Percentiles rank a stretch among this genome's conserved stretches.
Conservation (phyloP, 306 rosid genomes). For the Vigna unguiculata region DNA sequence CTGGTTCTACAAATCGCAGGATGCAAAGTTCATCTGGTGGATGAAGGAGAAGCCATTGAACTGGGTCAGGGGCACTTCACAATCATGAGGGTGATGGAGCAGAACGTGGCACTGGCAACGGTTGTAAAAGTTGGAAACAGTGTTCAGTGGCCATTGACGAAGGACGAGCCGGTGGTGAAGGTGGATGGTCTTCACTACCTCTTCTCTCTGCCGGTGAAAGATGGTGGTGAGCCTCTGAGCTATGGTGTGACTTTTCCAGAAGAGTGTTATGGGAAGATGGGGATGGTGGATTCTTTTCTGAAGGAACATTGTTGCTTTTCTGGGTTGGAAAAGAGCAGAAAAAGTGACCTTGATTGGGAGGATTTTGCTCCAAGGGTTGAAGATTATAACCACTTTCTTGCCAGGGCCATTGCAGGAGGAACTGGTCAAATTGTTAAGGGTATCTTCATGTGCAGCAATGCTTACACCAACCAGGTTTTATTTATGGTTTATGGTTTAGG, state of each 20-base stretch:
- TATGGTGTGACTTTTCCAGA: conserved; percentile 82
- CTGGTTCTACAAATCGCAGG: conserved; percentile 64
- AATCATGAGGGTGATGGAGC: conserved; percentile 61
- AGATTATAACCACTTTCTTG: conserved; percentile 78
- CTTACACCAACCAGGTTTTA: conserved; percentile 90
- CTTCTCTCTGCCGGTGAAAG: conserved; percentile 76
- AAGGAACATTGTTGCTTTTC: conserved; percentile 76
- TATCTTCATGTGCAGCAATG: conserved; percentile 84
- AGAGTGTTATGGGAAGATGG: conserved; percentile 51
- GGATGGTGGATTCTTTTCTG: conserved; percentile 66
- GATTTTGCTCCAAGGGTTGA: conserved; percentile 91
- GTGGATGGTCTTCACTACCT: conserved; percentile 69
- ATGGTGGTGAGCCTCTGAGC: conserved; percentile 83
- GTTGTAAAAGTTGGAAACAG: conserved; percentile 68
- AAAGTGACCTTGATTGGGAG: conserved; percentile 75
- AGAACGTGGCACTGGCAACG: conserved; percentile 68
- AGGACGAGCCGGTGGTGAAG: conserved; percentile 94
- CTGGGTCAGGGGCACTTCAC: conserved; percentile 74
- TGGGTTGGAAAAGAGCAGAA: conserved; percentile 42
- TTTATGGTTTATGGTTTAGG: too few species aligned
- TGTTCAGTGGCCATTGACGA: conserved; percentile 86
- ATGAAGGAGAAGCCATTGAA: conserved; percentile 75
- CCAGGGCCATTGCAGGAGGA: conserved; percentile 90
- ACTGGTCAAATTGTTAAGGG: conserved; percentile 97
- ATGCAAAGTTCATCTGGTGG: conserved; percentile 81